Evolutionary conservation across 73 alveolate species (phyloP).

Genomic region (Stentor coeruleus): DNA sequence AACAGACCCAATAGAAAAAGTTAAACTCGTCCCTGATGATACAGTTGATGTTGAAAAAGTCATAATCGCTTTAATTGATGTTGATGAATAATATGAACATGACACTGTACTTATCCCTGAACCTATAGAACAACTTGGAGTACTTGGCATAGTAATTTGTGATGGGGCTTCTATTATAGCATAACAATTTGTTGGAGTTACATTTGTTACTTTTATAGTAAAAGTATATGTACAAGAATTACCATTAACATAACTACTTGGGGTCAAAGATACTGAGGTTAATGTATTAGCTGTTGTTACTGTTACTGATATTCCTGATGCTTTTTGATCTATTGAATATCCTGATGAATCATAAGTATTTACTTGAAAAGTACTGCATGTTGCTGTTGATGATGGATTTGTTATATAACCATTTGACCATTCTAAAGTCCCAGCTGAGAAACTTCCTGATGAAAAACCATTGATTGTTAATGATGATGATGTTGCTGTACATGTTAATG

Average conservation of each 20-base stretch:
- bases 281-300: slow-evolving; percentile 14
- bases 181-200: not conserved
- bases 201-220: not conserved
- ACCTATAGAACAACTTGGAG: not conserved
- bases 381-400: not conserved
- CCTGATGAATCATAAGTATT: slow-evolving; percentile 3
- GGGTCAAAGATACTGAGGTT: not conserved
- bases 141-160: not conserved
- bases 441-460: not conserved
- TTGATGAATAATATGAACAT: not conserved
- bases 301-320: not conserved
- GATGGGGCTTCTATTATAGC: not conserved
- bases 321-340: not conserved
- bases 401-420: not conserved
- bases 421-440: not conserved
- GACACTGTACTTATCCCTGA: not conserved
- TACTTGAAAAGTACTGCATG: not conserved
- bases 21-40: not conserved
- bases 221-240: not conserved
- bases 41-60: not conserved
- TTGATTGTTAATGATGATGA: not conserved
- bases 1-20: not conserved
- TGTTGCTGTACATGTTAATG: not conserved
- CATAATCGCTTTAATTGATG: not conserved
- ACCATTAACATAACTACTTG: not conserved